phyloP scores from a whole-genome alignment of 306 rosid genomes.

The Casuarina cunninghamiana region DNA sequence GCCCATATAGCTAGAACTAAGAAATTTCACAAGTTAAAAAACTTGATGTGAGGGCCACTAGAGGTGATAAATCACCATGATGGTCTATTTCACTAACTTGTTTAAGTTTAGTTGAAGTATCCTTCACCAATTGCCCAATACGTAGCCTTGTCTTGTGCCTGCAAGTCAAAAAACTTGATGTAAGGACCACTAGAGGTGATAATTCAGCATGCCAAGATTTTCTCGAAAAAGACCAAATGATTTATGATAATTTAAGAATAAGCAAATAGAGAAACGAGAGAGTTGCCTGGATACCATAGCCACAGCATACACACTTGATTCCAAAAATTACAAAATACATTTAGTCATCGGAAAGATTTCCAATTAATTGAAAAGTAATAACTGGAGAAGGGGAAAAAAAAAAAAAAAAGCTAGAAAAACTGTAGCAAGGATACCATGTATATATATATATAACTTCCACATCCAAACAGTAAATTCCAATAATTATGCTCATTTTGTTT shows the following conservation, averaged over 20 bases:
- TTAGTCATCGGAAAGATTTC: too few relatives aligned
- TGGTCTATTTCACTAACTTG: constrained; percentile 66
- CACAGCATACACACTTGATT: background rate
- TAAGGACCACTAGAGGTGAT: constrained; percentile 2
- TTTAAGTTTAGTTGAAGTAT: constrained; percentile 86
- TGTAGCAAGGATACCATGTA: too few relatives aligned
- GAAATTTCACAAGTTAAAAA: constrained; percentile 16
- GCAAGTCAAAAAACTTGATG: constrained; percentile 28
- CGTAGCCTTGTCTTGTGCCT: constrained; percentile 93
- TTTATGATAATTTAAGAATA: background rate
- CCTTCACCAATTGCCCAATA: constrained; percentile 94
- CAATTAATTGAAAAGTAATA: too few relatives aligned
- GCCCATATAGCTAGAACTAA: background rate
- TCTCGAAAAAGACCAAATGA: background rate
- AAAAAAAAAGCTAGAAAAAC: too few relatives aligned
- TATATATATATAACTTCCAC: too few relatives aligned
- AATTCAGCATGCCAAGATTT: background rate
- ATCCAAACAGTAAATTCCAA: too few relatives aligned
- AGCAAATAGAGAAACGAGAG: background rate
- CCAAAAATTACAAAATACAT: background rate
- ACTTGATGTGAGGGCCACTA: constrained; percentile 10
- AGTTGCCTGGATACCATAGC: background rate
- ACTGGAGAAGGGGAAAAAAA: too few relatives aligned
- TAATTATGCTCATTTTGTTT: too few relatives aligned
- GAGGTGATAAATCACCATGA: constrained; percentile 11